Conservation (phyloP, 2,329 filamentous ascomycete genomes). For the Neoscytalidium dimidiatum region DNA sequence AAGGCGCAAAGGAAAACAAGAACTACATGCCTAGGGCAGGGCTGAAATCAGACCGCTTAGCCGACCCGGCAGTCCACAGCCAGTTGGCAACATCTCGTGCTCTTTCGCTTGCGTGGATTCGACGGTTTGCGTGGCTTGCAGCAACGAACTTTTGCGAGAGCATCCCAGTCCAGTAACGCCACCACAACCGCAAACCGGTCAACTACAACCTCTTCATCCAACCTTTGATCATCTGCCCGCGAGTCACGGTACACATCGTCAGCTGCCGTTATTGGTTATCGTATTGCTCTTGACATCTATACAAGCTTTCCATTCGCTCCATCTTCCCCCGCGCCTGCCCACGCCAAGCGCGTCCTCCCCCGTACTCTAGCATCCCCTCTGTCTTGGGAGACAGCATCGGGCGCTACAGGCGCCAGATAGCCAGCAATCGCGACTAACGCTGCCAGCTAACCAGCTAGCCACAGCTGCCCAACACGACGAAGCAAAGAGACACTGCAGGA, state of each 20-base stretch:
- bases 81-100: neutral
- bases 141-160: neutral
- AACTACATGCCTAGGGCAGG: neutral
- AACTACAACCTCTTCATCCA: neutral
- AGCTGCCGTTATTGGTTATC: neutral
- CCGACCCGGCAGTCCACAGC: neutral
- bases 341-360: neutral
- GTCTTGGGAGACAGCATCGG: neutral
- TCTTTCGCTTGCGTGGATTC: neutral
- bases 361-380: neutral
- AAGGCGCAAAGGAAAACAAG: neutral
- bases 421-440: neutral
- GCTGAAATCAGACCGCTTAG: neutral
- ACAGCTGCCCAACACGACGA: neutral
- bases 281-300: neutral
- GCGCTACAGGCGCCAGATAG: conserved; percentile 5
- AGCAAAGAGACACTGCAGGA: neutral
- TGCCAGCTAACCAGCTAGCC: neutral
- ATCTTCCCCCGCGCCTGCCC: neutral
- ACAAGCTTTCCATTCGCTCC: conserved; percentile 12
- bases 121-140: neutral
- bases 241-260: neutral
- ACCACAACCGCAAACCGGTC: neutral
- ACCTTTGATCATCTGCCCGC: neutral
- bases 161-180: neutral